Percentiles rank a stretch among this genome's conserved stretches.
These are phyloP conservation scores for Cutaneotrichosporon sp. DNA, from an alignment of 1,284 basidiomycete species.

Conservation along the genomic window DNA sequence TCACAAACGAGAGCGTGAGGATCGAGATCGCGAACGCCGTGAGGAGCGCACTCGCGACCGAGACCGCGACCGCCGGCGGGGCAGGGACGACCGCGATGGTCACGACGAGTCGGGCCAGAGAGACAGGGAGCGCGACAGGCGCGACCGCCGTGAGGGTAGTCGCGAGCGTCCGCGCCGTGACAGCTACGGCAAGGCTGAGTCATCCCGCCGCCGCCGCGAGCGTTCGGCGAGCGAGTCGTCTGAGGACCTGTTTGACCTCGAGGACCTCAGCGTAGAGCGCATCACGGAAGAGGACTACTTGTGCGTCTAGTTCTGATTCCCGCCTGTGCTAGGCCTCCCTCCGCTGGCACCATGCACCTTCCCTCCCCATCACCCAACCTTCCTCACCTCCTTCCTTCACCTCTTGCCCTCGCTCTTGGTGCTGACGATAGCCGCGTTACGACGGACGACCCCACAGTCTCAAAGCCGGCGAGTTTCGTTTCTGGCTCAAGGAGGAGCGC, in stretches of 20 bases:
- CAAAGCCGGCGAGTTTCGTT: conserved; percentile 41
- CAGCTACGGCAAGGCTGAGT: conserved; percentile 5
- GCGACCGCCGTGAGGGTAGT: conserved; percentile 15
- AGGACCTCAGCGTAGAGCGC: conserved; percentile 39
- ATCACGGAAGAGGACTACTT: conserved; percentile 51
- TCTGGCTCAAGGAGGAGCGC: conserved; percentile 43
- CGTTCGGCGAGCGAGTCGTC: conserved; percentile 23
- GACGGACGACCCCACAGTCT: conserved; percentile 19
- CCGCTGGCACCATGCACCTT: background rate
- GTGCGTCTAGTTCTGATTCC: conserved; percentile 32
- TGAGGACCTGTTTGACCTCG: conserved; percentile 41
- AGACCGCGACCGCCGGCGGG: conserved; percentile 1
- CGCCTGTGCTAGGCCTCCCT: background rate
- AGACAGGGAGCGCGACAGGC: background rate
- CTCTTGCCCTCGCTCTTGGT: background rate
- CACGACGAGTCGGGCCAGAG: background rate
- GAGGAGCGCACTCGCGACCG: background rate
- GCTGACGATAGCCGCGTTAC: conserved; percentile 16
- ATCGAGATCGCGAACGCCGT: conserved; percentile 9
- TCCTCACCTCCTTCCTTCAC: background rate
- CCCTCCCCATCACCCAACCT: background rate
- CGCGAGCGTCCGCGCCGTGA: background rate
- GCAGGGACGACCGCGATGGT: conserved; percentile 1
- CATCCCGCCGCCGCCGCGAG: conserved; percentile 14
- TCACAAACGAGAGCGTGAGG: conserved; percentile 9